A percentile compares a stretch with the other conserved stretches of the same genome.
Evolutionary conservation across 116 monocot species (phyloP).

Genomic region (Trichopus zeylanicus): DNA sequence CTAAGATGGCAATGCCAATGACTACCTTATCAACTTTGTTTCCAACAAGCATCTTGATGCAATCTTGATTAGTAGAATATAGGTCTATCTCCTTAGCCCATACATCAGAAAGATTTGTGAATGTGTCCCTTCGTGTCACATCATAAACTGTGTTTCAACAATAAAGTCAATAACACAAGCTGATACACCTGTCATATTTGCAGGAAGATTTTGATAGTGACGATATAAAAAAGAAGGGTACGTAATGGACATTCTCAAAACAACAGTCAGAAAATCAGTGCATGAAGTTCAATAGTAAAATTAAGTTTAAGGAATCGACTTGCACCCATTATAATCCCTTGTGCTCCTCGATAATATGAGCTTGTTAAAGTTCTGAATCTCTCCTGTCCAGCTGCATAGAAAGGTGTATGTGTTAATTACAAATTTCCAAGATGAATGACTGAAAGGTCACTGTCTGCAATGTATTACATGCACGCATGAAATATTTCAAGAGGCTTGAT

Average conservation of each 20-base stretch:
- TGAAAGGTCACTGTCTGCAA: too few species aligned
- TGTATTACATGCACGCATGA: too few species aligned
- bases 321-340: constrained; percentile 88
- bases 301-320: not conserved
- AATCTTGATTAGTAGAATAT: constrained; percentile 96
- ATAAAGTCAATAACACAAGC: not conserved
- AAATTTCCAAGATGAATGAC: too few species aligned
- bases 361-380: constrained; percentile 93
- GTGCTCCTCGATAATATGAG: constrained; percentile 97
- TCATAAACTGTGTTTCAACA: constrained; percentile 73
- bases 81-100: constrained; percentile 99
- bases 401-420: too few species aligned
- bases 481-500: too few species aligned
- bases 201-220: not conserved
- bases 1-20: too few species aligned
- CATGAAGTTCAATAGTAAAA: not conserved
- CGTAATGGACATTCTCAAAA: too few species aligned
- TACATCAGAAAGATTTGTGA: constrained; percentile 87
- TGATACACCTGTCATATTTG: not conserved
- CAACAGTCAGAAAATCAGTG: too few species aligned
- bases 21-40: constrained; percentile 99
- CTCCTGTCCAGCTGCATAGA: constrained; percentile 91
- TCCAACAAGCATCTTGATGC: constrained; percentile 98
- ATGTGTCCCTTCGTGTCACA: constrained; percentile 91
- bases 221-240: too few species aligned